Conservation (phyloP, 2,329 filamentous ascomycete genomes). For the Lasiodiplodia theobromae region DNA sequence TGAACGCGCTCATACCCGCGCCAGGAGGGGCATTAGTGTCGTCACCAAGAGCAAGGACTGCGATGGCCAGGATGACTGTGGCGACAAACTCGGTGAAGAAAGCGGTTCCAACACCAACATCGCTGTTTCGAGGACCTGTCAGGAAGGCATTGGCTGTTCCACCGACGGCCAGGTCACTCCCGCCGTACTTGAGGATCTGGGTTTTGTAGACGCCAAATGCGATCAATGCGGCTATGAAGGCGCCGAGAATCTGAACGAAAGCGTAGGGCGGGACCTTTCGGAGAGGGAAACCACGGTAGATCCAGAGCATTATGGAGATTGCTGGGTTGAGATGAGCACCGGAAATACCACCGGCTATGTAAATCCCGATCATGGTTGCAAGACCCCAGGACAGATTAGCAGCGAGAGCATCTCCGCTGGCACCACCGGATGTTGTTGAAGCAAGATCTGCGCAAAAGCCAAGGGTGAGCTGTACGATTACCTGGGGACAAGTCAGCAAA, state of each 20-base stretch:
- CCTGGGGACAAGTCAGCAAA: background rate
- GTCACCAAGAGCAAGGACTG: slow-evolving; percentile 49
- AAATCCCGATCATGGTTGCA: slow-evolving; percentile 60
- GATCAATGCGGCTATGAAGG: slow-evolving; percentile 44
- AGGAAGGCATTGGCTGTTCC: slow-evolving; percentile 40
- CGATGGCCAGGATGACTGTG: slow-evolving; percentile 39
- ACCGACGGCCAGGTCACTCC: slow-evolving; percentile 30
- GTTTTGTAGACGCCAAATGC: slow-evolving; percentile 48
- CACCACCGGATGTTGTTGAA: slow-evolving; percentile 56
- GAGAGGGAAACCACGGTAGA: slow-evolving; percentile 46
- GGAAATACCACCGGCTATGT: slow-evolving; percentile 55
- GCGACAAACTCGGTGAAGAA: slow-evolving; percentile 50
- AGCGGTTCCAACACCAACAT: slow-evolving; percentile 38
- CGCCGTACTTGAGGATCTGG: slow-evolving; percentile 39
- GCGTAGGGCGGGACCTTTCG: slow-evolving; percentile 39
- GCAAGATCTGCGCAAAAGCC: slow-evolving; percentile 60
- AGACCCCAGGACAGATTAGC: slow-evolving; percentile 59
- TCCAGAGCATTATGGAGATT: slow-evolving; percentile 51
- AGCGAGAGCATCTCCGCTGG: slow-evolving; percentile 42
- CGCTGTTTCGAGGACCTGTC: slow-evolving; percentile 38
- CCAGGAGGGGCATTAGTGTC: slow-evolving; percentile 54
- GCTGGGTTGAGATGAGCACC: slow-evolving; percentile 59
- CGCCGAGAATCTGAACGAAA: slow-evolving; percentile 46
- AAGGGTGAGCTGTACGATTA: slow-evolving; percentile 39
- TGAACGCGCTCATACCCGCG: slow-evolving; percentile 50